Base-by-base conservation (phyloP, 176 grass and related monocot species). In the Triticum aestivum region DNA sequence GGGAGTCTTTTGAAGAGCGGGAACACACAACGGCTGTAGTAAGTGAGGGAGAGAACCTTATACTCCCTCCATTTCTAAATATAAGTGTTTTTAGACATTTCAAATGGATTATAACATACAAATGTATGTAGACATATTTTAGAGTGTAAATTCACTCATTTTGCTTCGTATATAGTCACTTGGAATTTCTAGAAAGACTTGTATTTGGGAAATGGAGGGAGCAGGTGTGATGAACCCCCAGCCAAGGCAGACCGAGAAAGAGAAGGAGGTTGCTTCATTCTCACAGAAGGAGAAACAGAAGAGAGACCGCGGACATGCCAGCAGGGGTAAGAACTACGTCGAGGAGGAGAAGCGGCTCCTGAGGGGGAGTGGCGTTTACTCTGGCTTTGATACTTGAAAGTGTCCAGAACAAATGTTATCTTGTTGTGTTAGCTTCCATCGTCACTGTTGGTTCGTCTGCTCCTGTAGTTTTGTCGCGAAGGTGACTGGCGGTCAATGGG, bases 301-400 rank as follows among this genome's bases (percentile, higher is more conserved):
- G 23, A 24, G 23, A 24, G 23, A 24, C 23, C 23, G 23, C 23
- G 23, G 23, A 24, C 23, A 24, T 24, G 23, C 23, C 23, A 89
- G 94, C 82, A 92, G 93, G 47, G 23, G 23, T 24, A 96, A 98
- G 90, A 98, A 92, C 86, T 96, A 98, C 27, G 93, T 96, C 0
- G 94, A 98, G 88, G 97, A 98, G 87, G 93, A 96, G 88, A 98
- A 95, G 88, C 91, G 96, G 61, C 90, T 94, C 33, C 83, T 98
- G 59, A 80, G 96, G 77, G 91, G 94, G 4, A 96, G 79, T 77
- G 90, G 96, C 17, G 30, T 98, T 61, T 98, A 95, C 87, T 96
- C 97, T 74, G 92, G 97, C 52, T 98, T 98, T 87, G 94, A 98
- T 88, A 83, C 89, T 35, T 97, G 67, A 95, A 3, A n/a, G 3